Conservation (phyloP, 2,329 filamentous ascomycete genomes). For the Stachybotrys elegans region DNA sequence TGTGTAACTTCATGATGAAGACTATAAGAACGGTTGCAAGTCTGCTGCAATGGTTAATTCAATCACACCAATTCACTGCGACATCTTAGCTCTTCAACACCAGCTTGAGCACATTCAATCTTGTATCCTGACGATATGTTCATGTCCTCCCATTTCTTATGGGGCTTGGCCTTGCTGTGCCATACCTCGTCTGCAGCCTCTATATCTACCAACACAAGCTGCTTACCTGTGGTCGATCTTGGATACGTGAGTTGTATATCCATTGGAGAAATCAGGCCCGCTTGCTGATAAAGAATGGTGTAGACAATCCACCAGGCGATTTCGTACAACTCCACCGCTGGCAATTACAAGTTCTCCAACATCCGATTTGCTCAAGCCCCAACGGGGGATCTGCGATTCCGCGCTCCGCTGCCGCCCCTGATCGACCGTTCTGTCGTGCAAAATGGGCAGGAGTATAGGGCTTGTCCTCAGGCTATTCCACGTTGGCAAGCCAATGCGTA, state of each 20-base stretch:
- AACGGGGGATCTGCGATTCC: slow-evolving; percentile 13
- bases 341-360: slow-evolving; percentile 18
- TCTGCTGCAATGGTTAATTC: no score
- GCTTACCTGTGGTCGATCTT: slow-evolving; percentile 8
- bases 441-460: slow-evolving; percentile 8
- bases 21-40: no score
- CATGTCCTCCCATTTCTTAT: neutral
- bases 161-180: neutral
- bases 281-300: neutral
- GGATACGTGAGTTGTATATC: slow-evolving; percentile 7
- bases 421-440: slow-evolving; percentile 7
- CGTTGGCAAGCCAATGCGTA: slow-evolving; percentile 6
- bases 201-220: neutral
- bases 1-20: no score
- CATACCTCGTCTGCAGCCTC: neutral
- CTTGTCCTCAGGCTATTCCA: slow-evolving; percentile 12
- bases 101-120: neutral
- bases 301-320: slow-evolving; percentile 7
- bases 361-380: slow-evolving; percentile 16
- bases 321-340: slow-evolving; percentile 3
- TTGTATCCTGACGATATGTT: neutral
- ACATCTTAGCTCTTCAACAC: neutral
- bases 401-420: slow-evolving; percentile 9
- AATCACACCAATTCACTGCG: no score
- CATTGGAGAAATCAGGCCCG: no score